These are phyloP conservation scores for Pyricularia grisea DNA, from an alignment of 2,329 filamentous ascomycete species.

Conservation along the genomic window DNA sequence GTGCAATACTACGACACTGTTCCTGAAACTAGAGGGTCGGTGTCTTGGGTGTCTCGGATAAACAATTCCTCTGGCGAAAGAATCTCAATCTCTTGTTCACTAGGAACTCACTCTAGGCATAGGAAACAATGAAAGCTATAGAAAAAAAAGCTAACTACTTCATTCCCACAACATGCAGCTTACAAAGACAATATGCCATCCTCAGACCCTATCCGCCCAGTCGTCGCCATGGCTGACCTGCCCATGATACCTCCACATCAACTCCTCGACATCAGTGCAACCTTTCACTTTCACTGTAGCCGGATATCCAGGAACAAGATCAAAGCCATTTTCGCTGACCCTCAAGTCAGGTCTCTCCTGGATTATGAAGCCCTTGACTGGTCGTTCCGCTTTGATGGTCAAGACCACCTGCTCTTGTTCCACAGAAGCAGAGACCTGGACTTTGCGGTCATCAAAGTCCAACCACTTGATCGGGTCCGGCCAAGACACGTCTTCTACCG, in stretches of 20 bases:
- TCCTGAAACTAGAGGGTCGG: too few species aligned
- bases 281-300: constrained; percentile 14
- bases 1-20: too few species aligned
- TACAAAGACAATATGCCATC: neutral
- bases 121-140: too few species aligned
- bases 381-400: constrained; percentile 26
- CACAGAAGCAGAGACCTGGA: constrained; percentile 21
- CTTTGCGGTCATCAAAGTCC: constrained; percentile 33
- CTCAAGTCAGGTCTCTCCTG: constrained; percentile 33
- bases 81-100: too few species aligned
- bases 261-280: neutral
- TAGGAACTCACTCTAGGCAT: too few species aligned
- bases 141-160: too few species aligned
- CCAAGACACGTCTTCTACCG: constrained; percentile 38
- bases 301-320: constrained; percentile 39
- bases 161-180: neutral
- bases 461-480: constrained; percentile 54
- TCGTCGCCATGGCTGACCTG: neutral
- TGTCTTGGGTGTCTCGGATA: too few species aligned
- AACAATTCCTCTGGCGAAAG: too few species aligned
- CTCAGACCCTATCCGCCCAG: neutral
- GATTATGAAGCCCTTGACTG: constrained; percentile 48
- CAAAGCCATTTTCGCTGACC: constrained; percentile 49
- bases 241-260: constrained; percentile 13
- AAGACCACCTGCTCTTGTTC: constrained; percentile 2